Evolutionary conservation across 345 rosid genomes (phyloP).

Genomic region (Eucalyptus dawsonii): DNA sequence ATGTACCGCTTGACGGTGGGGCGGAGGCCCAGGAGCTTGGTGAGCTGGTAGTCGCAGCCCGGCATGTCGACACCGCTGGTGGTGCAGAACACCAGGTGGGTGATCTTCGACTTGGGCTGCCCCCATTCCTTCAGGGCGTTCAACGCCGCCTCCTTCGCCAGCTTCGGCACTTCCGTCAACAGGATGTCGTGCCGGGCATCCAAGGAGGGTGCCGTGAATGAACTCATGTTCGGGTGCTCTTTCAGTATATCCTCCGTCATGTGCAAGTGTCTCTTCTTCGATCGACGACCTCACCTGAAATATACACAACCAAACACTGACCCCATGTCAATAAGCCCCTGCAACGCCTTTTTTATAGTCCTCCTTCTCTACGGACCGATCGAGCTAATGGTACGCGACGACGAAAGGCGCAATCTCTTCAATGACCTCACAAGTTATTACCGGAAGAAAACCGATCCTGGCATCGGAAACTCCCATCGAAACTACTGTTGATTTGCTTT

Average conservation of each 20-base stretch:
- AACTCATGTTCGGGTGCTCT: slow-evolving; percentile 37
- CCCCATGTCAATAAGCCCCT: too few relatives aligned
- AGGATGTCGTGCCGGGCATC: slow-evolving; percentile 62
- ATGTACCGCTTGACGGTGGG: slow-evolving; percentile 38
- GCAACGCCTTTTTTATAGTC: not conserved
- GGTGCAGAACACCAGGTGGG: slow-evolving; percentile 48
- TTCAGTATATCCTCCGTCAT: slow-evolving; percentile 48
- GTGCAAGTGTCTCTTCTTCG: slow-evolving; percentile 30
- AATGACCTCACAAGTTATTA: not conserved
- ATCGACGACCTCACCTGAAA: slow-evolving; percentile 36
- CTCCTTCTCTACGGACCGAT: not conserved
- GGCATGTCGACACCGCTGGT: slow-evolving; percentile 36
- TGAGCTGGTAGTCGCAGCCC: slow-evolving; percentile 46
- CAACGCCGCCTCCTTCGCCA: slow-evolving; percentile 63
- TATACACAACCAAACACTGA: not conserved
- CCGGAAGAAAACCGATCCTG: not conserved
- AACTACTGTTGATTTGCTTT: not conserved
- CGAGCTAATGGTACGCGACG: not conserved
- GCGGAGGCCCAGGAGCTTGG: slow-evolving; percentile 43
- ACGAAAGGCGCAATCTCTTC: not conserved
- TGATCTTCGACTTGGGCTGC: slow-evolving; percentile 44
- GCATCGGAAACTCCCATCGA: not conserved
- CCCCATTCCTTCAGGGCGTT: slow-evolving; percentile 68
- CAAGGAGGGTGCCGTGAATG: slow-evolving; percentile 54
- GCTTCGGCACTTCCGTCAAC: slow-evolving; percentile 56